Percentiles rank a stretch among this genome's conserved stretches.
Evolutionary conservation across 1,139 yeast genomes (phyloP).

Genomic region (Blastobotrys proliferans): DNA sequence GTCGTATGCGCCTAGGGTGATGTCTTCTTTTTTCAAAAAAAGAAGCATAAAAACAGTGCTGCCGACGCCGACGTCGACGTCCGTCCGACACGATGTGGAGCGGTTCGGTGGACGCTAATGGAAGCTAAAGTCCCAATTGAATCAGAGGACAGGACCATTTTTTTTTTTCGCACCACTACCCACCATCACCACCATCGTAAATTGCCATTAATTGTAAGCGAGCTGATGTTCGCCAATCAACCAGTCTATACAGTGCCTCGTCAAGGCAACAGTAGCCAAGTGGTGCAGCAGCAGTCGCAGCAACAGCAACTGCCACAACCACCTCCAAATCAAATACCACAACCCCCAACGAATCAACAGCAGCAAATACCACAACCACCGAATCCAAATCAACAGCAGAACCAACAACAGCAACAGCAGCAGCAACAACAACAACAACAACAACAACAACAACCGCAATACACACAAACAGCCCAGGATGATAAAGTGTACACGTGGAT

Average conservation of each 20-base stretch:
- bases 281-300: conserved; percentile 8
- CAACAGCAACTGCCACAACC: conserved; percentile 6
- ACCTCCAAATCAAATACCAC: conserved; percentile 9
- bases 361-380: conserved; percentile 4
- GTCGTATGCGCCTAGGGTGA: too few species aligned
- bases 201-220: not conserved
- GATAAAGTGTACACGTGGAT: conserved; percentile 90
- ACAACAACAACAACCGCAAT: conserved; percentile 13
- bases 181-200: not conserved
- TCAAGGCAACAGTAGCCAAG: conserved; percentile 2
- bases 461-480: conserved; percentile 58
- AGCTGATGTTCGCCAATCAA: conserved; percentile 15
- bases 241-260: conserved; percentile 16
- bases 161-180: not conserved
- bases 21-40: too few species aligned
- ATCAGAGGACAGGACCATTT: not conserved
- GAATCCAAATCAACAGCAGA: conserved; percentile 10
- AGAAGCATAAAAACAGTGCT: too few species aligned
- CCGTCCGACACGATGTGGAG: too few species aligned
- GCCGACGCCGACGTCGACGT: too few species aligned
- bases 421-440: conserved; percentile 8
- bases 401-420: conserved; percentile 9
- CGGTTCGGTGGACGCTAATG: too few species aligned
- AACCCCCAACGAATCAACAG: conserved; percentile 1
- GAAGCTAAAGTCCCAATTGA: not conserved